Percentiles rank a stretch among this genome's conserved stretches.
These are phyloP conservation scores for Rhodamnia rubescens DNA, from an alignment of 345 rosid species.

Conservation along the genomic window DNA sequence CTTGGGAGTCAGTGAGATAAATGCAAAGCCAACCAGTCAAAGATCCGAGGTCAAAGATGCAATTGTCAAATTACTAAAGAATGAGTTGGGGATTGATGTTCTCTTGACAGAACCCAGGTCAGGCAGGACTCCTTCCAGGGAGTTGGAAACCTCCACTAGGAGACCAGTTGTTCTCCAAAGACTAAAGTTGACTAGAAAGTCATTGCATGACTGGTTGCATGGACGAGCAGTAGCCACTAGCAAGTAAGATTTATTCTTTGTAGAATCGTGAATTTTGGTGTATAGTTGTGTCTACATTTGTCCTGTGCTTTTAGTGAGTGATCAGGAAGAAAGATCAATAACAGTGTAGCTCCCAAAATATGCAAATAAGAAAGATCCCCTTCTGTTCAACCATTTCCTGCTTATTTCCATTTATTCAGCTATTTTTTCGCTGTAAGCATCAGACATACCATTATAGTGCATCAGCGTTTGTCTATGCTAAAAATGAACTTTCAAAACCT, in stretches of 20 bases:
- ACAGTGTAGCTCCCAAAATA: neutral
- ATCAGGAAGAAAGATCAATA: neutral
- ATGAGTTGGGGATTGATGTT: slow-evolving; percentile 67
- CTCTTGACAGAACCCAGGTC: slow-evolving; percentile 18
- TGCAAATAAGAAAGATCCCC: neutral
- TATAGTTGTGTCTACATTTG: neutral
- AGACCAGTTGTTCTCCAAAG: slow-evolving; percentile 52
- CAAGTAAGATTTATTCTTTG: slow-evolving; percentile 8
- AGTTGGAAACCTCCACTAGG: slow-evolving; percentile 34
- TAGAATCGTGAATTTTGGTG: neutral
- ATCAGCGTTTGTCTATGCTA: neutral
- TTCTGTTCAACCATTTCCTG: neutral
- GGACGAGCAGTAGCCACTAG: slow-evolving; percentile 17
- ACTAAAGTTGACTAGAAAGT: slow-evolving; percentile 58
- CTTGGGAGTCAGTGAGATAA: slow-evolving; percentile 33
- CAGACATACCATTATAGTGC: neutral
- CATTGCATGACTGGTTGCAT: slow-evolving; percentile 53
- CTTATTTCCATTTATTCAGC: neutral
- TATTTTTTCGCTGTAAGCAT: neutral
- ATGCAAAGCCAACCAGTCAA: slow-evolving; percentile 11
- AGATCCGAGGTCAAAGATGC: slow-evolving; percentile 37
- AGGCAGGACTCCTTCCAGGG: neutral
- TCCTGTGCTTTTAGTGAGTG: neutral
- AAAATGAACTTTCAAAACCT: neutral
- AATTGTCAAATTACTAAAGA: slow-evolving; percentile 40